Conservation (phyloP, 106 monocot genomes). For the Phalaenopsis aphrodite region DNA sequence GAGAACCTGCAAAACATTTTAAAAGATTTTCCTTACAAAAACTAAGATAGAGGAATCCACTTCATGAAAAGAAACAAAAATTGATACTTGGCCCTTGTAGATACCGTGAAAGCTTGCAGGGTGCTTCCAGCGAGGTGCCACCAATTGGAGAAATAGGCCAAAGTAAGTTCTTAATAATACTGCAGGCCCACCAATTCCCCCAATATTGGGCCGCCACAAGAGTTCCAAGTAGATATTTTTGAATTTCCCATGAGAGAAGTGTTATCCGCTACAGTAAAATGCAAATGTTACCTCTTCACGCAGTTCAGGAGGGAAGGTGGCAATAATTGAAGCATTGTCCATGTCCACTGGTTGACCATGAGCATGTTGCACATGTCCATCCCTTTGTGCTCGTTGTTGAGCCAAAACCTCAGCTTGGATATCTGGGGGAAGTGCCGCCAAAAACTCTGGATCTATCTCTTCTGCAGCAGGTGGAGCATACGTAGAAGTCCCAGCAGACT, state of each 20-base stretch:
- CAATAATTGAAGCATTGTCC: conserved; percentile 86
- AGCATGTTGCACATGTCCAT: conserved; percentile 31
- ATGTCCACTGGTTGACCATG: conserved; percentile 69
- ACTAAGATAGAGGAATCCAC: not conserved
- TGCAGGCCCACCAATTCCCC: not conserved
- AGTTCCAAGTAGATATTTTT: not conserved
- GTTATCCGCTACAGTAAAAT: not conserved
- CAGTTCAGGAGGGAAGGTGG: conserved; percentile 74
- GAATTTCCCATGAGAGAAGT: not conserved
- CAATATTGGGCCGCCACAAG: not conserved
- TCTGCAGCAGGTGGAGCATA: conserved; percentile 47
- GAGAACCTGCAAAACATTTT: conserved; percentile 38
- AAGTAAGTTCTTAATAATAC: not conserved
- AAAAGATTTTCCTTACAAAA: not conserved
- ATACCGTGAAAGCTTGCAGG: not conserved
- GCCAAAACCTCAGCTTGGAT: conserved; percentile 82
- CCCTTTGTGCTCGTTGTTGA: conserved; percentile 62
- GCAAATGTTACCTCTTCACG: conserved; percentile 50
- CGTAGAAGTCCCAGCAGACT: conserved; percentile 26
- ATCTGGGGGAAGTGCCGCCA: conserved; percentile 79
- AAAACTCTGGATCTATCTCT: conserved; percentile 82
- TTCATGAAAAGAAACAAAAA: not conserved
- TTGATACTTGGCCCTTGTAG: not conserved
- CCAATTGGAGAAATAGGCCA: not conserved
- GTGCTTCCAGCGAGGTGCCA: not conserved